phyloP scores from a whole-genome alignment of 129 eudicot genomes.

The Silybum marianum region DNA sequence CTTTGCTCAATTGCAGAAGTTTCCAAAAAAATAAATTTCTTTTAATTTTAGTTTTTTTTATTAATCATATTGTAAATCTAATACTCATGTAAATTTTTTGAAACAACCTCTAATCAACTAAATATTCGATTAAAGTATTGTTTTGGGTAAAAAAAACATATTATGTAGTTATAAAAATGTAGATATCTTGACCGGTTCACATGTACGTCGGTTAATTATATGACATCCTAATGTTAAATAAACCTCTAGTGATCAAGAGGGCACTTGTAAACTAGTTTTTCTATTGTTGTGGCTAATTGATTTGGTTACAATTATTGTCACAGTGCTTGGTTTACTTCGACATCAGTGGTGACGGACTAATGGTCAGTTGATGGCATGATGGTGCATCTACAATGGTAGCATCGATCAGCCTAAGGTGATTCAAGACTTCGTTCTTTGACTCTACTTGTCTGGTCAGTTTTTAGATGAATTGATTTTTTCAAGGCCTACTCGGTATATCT shows the following conservation, averaged over 20 bases:
- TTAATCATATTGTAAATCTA: background rate
- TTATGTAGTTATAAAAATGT: too few relatives aligned
- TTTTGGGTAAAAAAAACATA: background rate
- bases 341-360: background rate
- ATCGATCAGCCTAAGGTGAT: background rate
- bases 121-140: background rate
- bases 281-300: background rate
- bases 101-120: background rate
- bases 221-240: too few relatives aligned
- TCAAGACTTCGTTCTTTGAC: background rate
- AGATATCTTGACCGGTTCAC: background rate
- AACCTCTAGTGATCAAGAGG: background rate
- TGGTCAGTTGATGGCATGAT: background rate
- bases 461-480: background rate
- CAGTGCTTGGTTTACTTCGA: background rate
- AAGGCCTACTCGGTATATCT: background rate
- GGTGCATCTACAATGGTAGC: background rate
- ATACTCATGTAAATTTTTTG: background rate
- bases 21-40: background rate
- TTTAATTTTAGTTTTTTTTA: background rate
- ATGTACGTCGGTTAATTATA: too few relatives aligned
- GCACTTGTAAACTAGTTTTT: background rate
- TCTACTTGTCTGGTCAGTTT: background rate
- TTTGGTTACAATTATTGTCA: background rate
- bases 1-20: background rate